Base-by-base conservation (phyloP, 1,139 yeast genomes). In the Kurtzmaniella quercitrusa region DNA sequence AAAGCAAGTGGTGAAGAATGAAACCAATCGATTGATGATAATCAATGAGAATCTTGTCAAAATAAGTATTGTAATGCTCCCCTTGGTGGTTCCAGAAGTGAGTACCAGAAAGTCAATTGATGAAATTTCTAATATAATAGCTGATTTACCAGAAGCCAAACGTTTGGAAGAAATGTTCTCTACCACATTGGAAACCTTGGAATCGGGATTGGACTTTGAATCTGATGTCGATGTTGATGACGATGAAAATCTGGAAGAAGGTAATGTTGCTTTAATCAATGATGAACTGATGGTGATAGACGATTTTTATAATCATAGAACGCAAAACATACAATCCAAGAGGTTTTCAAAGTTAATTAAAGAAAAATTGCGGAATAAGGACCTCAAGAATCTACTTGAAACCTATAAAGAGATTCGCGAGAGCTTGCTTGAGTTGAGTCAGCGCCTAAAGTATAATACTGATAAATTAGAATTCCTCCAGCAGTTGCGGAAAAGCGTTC, bases 1-100 rank as follows among this genome's bases (percentile, higher is more conserved):
- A 10, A 67, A 63, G 44, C 76, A 70, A 48, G 54, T 71, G 11
- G 40, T 66, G 16, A 65, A 65, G 52, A 54, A 61, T 43, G 77
- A 71, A 45, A 54, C 57, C 34, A 56, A 60, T 25, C 63, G 66
- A 45, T 39, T 68, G 16, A 46, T 54, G 19, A 47, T 55, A 23
- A 65, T 68, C 12, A 59, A 58, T 46, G 68, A 63, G 19, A 58
- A 58, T 40, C 49, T 71, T 31, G 43, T 45, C 14, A 56, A 55
- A 16, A 53, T 65, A 2, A 52, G 58, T 33, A 41, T 48, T 7
- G 47, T 64, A 11, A 46, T 68, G 40, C 53, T 52, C 46, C 75
- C 75, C 0, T 55, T 70, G 27, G 39, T 63, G 18, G 41, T 67
- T 3, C 70, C 72, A 1, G 61, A 58, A 19, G 52, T 50, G 37